Evolutionary conservation across 495 filamentous ascomycete genomes (phyloP).

Genomic region (Cryomyces minteri): DNA sequence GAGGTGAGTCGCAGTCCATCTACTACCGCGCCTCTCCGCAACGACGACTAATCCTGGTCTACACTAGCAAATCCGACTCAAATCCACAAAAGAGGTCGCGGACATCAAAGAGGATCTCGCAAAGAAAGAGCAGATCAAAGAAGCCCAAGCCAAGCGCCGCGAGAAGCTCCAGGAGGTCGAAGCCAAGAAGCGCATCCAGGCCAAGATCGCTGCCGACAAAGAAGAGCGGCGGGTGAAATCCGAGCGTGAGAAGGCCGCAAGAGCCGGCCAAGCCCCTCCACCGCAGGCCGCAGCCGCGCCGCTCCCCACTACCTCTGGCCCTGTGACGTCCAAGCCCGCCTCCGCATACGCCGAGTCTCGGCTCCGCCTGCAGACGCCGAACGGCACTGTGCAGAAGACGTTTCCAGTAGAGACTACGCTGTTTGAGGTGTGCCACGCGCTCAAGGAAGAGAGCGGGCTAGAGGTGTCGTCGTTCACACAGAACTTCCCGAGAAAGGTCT

Average conservation of each 20-base stretch:
- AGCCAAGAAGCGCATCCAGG: constrained; percentile 74
- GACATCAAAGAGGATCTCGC: constrained; percentile 40
- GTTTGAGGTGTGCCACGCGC: constrained; percentile 71
- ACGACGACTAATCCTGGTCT: neutral
- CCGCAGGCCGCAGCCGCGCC: constrained; percentile 17
- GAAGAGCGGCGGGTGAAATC: constrained; percentile 64
- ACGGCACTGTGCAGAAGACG: constrained; percentile 62
- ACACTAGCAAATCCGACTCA: constrained; percentile 62
- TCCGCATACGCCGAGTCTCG: constrained; percentile 57
- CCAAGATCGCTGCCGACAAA: constrained; percentile 83
- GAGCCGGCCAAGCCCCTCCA: constrained; percentile 50
- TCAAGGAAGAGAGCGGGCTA: constrained; percentile 43
- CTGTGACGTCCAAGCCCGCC: constrained; percentile 34
- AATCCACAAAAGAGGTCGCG: constrained; percentile 20
- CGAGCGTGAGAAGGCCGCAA: constrained; percentile 65
- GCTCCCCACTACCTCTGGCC: constrained; percentile 15
- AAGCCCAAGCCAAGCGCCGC: constrained; percentile 60
- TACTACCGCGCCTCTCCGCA: neutral
- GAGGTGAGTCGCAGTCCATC: constrained; percentile 33
- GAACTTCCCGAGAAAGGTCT: constrained; percentile 78
- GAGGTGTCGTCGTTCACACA: constrained; percentile 59
- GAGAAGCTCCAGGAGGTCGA: constrained; percentile 81
- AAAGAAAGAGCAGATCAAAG: constrained; percentile 78
- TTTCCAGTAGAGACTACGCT: constrained; percentile 74
- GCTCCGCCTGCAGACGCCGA: constrained; percentile 58